These are phyloP conservation scores for Lodderomyces parapsilosis DNA, from an alignment of 1,139 yeast species.

Conservation along the genomic window DNA sequence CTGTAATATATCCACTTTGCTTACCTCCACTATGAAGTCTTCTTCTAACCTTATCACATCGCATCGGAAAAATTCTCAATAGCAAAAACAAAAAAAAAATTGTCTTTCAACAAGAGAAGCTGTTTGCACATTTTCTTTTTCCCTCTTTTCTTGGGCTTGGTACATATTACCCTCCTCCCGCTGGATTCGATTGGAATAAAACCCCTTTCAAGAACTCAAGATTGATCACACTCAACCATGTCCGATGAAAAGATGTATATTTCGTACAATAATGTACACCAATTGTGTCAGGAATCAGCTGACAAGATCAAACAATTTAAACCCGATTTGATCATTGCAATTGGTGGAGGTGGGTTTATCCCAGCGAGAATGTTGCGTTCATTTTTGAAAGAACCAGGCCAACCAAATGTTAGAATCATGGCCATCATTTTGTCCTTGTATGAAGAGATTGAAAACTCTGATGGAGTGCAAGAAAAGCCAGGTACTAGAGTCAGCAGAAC, in stretches of 20 bases:
- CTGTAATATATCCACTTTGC: no score
- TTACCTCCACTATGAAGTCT: no score
- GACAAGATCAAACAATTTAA: slow-evolving; percentile 64
- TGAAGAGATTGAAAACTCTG: slow-evolving; percentile 68
- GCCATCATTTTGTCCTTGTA: slow-evolving; percentile 90
- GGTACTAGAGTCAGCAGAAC: slow-evolving; percentile 90
- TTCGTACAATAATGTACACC: slow-evolving; percentile 90
- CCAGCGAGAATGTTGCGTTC: slow-evolving; percentile 95
- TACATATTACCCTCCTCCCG: slow-evolving; percentile 4
- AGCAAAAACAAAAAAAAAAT: slow-evolving; percentile 1
- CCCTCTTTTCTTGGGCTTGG: slow-evolving; percentile 12
- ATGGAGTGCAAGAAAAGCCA: slow-evolving; percentile 48
- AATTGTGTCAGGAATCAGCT: slow-evolving; percentile 86
- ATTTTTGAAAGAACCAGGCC: slow-evolving; percentile 80
- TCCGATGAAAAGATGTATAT: slow-evolving; percentile 66
- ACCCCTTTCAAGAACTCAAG: not conserved
- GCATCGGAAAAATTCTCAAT: slow-evolving; percentile 1
- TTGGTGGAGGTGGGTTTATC: slow-evolving; percentile 92
- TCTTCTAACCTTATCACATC: not conserved
- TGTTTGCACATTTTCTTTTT: slow-evolving; percentile 5
- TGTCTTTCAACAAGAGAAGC: not conserved
- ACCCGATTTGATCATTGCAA: slow-evolving; percentile 89
- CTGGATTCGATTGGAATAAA: not conserved
- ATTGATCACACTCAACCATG: slow-evolving; percentile 18
- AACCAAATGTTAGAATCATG: slow-evolving; percentile 88